Evolutionary conservation across 2,329 filamentous ascomycete species (phyloP), one percentile per base, ranked within the genome.

Genomic region (Coniochaeta sp.): DNA sequence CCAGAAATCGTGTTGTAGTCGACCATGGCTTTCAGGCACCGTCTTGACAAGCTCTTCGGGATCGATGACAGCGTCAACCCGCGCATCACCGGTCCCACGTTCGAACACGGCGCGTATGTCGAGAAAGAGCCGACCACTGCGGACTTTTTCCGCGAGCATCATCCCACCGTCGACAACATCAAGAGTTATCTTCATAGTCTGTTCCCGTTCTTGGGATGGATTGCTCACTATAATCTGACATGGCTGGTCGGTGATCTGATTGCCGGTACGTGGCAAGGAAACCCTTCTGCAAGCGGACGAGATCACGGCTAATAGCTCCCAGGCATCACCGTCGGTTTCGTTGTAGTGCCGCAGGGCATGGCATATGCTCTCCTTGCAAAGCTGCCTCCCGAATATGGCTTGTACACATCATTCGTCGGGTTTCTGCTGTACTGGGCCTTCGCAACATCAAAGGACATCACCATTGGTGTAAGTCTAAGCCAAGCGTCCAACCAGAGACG

Each of bases 401-500:
- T 93, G 0, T 93, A 93, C 73, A 90, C 90, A 0, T 92, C 89
- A 0, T 93, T 93, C 68, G 89, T 91, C 72, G 90, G 90, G 57
- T 89, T 90, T 34, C 74, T 91, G 58, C 79, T 91, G 58, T 93
- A 93, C 74, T 93, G 89, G 89, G 83, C 91, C 60, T 93, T 93
- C 69, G 90, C 89, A 38, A 93, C 89, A 0, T 93, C 90, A 8
- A 93, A 92, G 69, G 90, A 93, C 71, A 92, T 93, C 70, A 91
- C 89, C 10, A 92, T 93, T 61, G 89, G 89, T 28, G 77, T 79
- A 71, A 42, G 76, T 65, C 30, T 79, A 71, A 42, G 76, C 65
- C 30, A 4, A 26, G 16, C 47, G 3, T 52, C 14, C 12, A 9
- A 3, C 14, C 3, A 12, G 5, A 26, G 24, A 28, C 16, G 16